Percentiles rank a stretch among this genome's conserved stretches.
These are phyloP conservation scores for Hymenoscyphus linearis DNA, from an alignment of 2,329 filamentous ascomycete species.

Conservation along the genomic window DNA sequence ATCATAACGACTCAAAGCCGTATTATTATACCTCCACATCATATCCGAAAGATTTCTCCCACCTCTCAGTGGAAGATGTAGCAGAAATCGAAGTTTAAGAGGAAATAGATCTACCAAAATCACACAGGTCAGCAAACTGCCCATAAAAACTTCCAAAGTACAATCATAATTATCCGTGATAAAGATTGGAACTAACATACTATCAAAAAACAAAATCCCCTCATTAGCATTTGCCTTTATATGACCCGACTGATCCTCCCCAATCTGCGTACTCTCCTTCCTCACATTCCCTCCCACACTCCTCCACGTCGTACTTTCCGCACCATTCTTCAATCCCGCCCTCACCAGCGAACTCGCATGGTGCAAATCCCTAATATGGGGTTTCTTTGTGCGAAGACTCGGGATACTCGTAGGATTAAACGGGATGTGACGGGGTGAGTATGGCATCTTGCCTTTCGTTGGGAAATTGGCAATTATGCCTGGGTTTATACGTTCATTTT, in stretches of 20 bases:
- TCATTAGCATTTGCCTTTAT: conserved; percentile 73
- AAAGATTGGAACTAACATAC: conserved; percentile 43
- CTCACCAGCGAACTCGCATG: conserved; percentile 17
- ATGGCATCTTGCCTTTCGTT: conserved; percentile 21
- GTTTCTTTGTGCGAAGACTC: conserved; percentile 27
- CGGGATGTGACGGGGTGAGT: conserved; percentile 25
- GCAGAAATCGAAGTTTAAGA: conserved; percentile 62
- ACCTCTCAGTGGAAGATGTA: conserved; percentile 45
- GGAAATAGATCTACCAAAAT: conserved; percentile 73
- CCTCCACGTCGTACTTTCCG: conserved; percentile 13
- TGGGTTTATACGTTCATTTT: background rate
- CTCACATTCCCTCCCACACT: conserved; percentile 26
- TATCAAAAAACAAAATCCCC: conserved; percentile 85
- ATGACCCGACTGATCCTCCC: conserved; percentile 69
- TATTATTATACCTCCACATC: conserved; percentile 46
- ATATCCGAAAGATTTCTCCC: conserved; percentile 42
- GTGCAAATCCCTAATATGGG: conserved; percentile 22
- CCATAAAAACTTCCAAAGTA: background rate
- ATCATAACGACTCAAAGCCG: conserved; percentile 47
- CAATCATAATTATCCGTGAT: background rate
- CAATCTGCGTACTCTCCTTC: conserved; percentile 43
- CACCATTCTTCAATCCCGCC: conserved; percentile 10
- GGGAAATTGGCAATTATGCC: background rate
- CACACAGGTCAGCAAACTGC: background rate
- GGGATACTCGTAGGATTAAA: conserved; percentile 34